A percentile compares a stretch with the other conserved stretches of the same genome.
Conservation (phyloP, 1,284 basidiomycete species). For the Xerocomus amazonicus region DNA sequence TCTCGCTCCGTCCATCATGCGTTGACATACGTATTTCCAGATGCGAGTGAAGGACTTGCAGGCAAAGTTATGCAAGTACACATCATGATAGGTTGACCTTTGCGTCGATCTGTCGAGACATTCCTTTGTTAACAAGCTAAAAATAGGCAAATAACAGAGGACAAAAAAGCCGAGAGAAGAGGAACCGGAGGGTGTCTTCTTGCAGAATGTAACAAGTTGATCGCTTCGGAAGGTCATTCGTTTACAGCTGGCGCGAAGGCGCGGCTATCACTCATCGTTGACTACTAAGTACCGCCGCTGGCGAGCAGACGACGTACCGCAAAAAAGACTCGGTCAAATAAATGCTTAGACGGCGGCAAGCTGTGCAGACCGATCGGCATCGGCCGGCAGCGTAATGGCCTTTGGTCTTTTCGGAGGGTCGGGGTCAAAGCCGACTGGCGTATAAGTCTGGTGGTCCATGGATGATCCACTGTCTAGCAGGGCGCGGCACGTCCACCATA, state of each 20-base stretch:
- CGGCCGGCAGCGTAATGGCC: constrained; percentile 3
- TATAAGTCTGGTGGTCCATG: background rate
- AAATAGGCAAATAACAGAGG: background rate
- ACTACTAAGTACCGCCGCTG: too few species aligned
- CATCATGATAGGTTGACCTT: background rate
- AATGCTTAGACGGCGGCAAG: constrained; percentile 1
- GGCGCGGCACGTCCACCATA: too few species aligned
- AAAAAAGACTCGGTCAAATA: constrained; percentile 20
- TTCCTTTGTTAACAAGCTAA: background rate
- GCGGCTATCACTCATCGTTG: background rate
- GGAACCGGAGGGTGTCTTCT: too few species aligned
- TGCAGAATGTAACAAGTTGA: too few species aligned
- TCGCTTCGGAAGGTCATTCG: too few species aligned
- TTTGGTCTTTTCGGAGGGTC: background rate
- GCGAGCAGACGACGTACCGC: constrained; percentile 21
- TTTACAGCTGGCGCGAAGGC: background rate
- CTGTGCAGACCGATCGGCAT: constrained; percentile 22
- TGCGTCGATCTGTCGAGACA: background rate
- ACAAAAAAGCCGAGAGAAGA: background rate
- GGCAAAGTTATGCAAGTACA: too few species aligned
- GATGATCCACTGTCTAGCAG: too few species aligned
- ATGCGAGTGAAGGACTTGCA: background rate
- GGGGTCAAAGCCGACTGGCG: background rate
- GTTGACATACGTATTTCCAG: too few species aligned
- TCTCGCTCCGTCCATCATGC: background rate